Evolutionary conservation across 768 basidiomycete genomes (phyloP), one percentile per base, ranked within the genome.

Genomic region (Sporobolomyces roseus): DNA sequence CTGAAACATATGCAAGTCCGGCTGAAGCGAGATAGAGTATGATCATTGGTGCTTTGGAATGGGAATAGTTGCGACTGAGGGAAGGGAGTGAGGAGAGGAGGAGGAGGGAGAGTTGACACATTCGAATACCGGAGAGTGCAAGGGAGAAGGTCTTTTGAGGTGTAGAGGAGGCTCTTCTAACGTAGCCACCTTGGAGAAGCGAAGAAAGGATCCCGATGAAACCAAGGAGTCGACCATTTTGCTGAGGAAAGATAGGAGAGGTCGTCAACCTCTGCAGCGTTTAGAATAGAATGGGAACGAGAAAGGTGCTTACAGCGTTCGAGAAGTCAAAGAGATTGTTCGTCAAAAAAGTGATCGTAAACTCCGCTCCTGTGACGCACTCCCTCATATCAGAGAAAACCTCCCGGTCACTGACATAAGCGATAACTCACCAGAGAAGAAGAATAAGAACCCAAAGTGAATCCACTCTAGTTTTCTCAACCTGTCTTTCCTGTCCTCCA

Each of bases 321-420:
- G 59, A n/a, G 38, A 23, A 71, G 30, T 54, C 83, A 87, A 78
- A 80, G 88, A 91, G 79, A 77, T 91, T 90, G 75, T 91, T 93
- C 3, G 89, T 96, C 53, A 97, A 81, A 83, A 98, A 98, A 0
- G 92, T 94, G 27, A 99, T 82, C 0, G 94, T 99, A 79, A 97
- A 97, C 77, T 99, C 94, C 56, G 96, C 85, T 17, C 93, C 94
- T 81, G 45, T 23, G 45, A 46, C 7, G 12, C 13, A 23, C 21
- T 46, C 45, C 6, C 32, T 32, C 52, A 45, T 4, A 38, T 30
- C 23, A 1, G 9, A 21, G 21, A 2, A 21, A 9, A 36, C 16
- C n/a, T n/a, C n/a, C 4, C 35, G 27, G 19, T 25, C 13, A n/a
- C 12, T 2, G 12, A 30, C 10, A 17, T 19, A 23, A 60, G 12